Conservation (phyloP, 1,284 basidiomycete genomes). For the Cutaneotrichosporon dermatis region DNA sequence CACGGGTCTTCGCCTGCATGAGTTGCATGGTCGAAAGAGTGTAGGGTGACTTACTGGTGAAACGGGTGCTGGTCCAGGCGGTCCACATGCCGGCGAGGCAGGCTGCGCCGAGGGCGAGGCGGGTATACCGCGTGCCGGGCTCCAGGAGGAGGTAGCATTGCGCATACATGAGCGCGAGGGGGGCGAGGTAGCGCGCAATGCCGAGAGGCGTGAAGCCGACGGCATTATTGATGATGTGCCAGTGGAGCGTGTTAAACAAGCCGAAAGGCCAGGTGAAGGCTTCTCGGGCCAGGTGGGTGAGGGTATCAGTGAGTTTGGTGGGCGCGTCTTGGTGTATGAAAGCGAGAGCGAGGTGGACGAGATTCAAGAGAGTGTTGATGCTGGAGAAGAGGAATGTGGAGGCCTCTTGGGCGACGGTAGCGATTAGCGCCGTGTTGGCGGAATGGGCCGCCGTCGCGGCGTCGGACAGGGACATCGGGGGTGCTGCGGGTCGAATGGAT, state of each 20-base stretch:
- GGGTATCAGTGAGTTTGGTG: too few relatives aligned
- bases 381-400: too few relatives aligned
- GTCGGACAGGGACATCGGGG: too few relatives aligned
- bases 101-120: slow-evolving; percentile 24
- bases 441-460: too few relatives aligned
- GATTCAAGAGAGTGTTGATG: too few relatives aligned
- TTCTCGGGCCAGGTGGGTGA: too few relatives aligned
- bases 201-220: background rate
- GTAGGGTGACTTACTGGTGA: slow-evolving; percentile 23
- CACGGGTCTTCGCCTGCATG: background rate
- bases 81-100: slow-evolving; percentile 20
- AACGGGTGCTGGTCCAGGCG: slow-evolving; percentile 24
- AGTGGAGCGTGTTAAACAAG: slow-evolving; percentile 6
- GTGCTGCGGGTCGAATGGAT: too few relatives aligned
- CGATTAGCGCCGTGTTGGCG: too few relatives aligned
- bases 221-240: slow-evolving; percentile 6
- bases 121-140: slow-evolving; percentile 23
- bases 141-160: slow-evolving; percentile 29
- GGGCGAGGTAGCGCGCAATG: background rate
- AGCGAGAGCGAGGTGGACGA: too few relatives aligned
- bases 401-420: too few relatives aligned
- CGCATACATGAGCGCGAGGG: slow-evolving; percentile 4
- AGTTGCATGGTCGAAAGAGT: background rate
- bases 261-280: slow-evolving; percentile 4
- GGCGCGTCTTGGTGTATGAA: too few relatives aligned